Conservation (phyloP, 768 basidiomycete genomes). For the Boletus pseudo-olivaceus region DNA sequence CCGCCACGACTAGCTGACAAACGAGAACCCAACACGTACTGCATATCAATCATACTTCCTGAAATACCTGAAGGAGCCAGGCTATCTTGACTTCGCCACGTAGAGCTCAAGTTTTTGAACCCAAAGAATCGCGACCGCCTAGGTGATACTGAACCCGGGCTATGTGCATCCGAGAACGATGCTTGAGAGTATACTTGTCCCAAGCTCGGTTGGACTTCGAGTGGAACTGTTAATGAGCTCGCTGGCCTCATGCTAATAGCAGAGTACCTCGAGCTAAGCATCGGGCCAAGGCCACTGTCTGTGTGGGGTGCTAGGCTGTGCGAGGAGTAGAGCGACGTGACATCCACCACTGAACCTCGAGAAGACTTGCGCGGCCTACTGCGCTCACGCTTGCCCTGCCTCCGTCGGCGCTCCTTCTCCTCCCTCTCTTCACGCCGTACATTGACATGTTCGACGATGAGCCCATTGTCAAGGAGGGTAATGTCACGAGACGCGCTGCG, state of each 20-base stretch:
- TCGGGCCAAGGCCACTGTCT: conserved; percentile 55
- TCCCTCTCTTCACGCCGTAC: conserved; percentile 77
- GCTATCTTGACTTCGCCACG: conserved; percentile 79
- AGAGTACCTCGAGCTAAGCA: conserved; percentile 62
- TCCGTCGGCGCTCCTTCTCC: conserved; percentile 64
- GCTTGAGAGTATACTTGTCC: conserved; percentile 72
- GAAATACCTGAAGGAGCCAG: conserved; percentile 77
- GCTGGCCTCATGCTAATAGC: conserved; percentile 53
- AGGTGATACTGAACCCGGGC: conserved; percentile 63
- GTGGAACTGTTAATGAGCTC: conserved; percentile 57
- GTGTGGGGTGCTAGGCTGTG: conserved; percentile 52
- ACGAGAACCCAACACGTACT: conserved; percentile 52
- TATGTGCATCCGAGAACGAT: conserved; percentile 79
- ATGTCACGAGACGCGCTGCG: conserved; percentile 65
- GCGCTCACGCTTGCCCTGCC: conserved; percentile 59
- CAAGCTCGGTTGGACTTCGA: conserved; percentile 54
- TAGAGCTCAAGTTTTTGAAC: conserved; percentile 63
- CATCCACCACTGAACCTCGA: conserved; percentile 65
- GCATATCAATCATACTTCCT: conserved; percentile 92
- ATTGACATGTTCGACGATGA: conserved; percentile 87
- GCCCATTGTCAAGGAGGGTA: conserved; percentile 81
- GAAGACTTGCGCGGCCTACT: conserved; percentile 68
- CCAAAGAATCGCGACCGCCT: conserved; percentile 76
- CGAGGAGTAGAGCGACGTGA: conserved; percentile 68
- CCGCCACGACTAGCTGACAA: neutral